Base-by-base conservation (phyloP, 2,329 filamentous ascomycete genomes). In the Helicocarpus griseus region DNA sequence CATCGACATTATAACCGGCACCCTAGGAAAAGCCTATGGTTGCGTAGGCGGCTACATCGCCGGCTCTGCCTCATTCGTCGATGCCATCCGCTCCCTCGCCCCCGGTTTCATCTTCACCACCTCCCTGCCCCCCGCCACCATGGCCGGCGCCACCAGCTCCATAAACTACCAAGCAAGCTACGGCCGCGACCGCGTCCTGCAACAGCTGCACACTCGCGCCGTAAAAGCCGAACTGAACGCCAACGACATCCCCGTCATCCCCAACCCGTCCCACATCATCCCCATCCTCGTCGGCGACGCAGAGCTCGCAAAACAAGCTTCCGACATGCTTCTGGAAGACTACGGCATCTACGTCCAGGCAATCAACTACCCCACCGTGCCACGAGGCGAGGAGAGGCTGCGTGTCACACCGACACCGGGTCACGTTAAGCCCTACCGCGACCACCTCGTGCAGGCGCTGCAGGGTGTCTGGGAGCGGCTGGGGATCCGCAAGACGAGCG, bases 41-140 rank as follows among this genome's bases (percentile, higher is more conserved):
- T 96, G 90, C 62, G 93, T 98, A 38, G 93, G 93, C 61, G 93
- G 93, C 54, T 98, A 98, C 73, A 97, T 98, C 65, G 93, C 93
- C 33, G 93, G 88, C 49, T 95, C 86, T 54, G 73, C 82, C 49
- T 86, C 86, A 65, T 78, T 98, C 61, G 86, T 98, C 31, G 93
- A 98, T 69, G 86, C 88, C 55, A 87, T 98, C 62, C 87, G 93
- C 49, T 97, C 93, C 7, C 82, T 97, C 38, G 93, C 93, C 1
- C 90, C 93, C 3, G 93, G 93, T 26, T 98, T 98, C 74, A 98
- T 98, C 69, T 98, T 98, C 75, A 98, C 93, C 44, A 98, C 93
- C 4, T 95, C 90, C 8, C 82, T 98, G 11, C 93, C 93, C 3
- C 93, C 93, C 0, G 89, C 93, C 13, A 94, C 89, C 56, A 98